A percentile compares a stretch with the other conserved stretches of the same genome.
Evolutionary conservation across 2,329 filamentous ascomycete species (phyloP).

Genomic region (Epichloe bromicola): DNA sequence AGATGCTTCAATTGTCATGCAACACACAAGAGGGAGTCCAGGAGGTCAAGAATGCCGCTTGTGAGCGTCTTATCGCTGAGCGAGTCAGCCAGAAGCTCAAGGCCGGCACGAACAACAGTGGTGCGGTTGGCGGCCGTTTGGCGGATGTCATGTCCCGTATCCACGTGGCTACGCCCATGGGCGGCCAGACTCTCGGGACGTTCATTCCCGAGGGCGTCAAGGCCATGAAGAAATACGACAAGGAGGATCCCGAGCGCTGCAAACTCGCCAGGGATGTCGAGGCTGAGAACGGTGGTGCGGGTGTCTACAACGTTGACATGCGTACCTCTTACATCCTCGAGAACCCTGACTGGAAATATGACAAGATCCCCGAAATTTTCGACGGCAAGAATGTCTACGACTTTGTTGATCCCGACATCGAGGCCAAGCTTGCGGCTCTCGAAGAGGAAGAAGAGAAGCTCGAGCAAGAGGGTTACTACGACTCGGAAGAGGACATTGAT

Average conservation of each 20-base stretch:
- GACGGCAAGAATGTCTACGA: constrained; percentile 97
- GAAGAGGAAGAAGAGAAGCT: constrained; percentile 94
- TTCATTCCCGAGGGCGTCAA: constrained; percentile 82
- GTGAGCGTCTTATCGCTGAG: constrained; percentile 84
- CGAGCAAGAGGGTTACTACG: constrained; percentile 86
- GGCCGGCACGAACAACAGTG: constrained; percentile 67
- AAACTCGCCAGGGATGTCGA: constrained; percentile 77
- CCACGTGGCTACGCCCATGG: constrained; percentile 90
- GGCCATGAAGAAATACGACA: constrained; percentile 77
- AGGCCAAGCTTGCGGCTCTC: constrained; percentile 76
- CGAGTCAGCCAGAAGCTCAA: constrained; percentile 93
- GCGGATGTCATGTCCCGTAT: constrained; percentile 88
- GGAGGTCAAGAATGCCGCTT: constrained; percentile 87
- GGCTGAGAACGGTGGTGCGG: constrained; percentile 83
- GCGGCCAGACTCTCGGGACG: constrained; percentile 62
- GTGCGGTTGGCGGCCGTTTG: constrained; percentile 65
- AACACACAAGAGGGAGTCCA: constrained; percentile 91
- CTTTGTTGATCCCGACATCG: constrained; percentile 94
- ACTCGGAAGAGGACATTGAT: constrained; percentile 69
- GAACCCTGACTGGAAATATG: constrained; percentile 87
- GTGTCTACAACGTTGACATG: constrained; percentile 91
- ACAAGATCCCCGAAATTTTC: constrained; percentile 87
- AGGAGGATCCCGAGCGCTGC: constrained; percentile 71
- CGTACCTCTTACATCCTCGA: constrained; percentile 79
- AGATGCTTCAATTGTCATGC: constrained; percentile 87